These are phyloP conservation scores for Raffaelea arxii DNA, from an alignment of 2,329 filamentous ascomycete species.

Conservation along the genomic window DNA sequence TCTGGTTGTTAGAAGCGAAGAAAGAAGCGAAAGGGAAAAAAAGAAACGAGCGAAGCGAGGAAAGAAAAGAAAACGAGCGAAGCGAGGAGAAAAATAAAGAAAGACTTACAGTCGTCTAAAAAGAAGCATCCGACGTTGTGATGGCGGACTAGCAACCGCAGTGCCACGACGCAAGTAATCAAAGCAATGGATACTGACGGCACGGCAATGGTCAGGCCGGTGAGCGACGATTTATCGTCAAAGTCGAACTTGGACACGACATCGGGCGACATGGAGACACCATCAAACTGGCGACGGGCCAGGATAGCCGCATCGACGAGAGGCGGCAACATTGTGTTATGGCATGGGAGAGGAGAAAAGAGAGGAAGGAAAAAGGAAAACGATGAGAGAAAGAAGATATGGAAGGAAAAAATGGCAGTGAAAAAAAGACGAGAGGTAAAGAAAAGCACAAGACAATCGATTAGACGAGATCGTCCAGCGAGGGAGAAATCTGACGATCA, in stretches of 20 bases:
- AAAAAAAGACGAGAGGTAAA: no score
- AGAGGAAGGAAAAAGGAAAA: not conserved
- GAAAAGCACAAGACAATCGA: no score
- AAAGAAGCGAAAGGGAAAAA: not conserved
- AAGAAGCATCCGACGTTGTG: conserved; percentile 13
- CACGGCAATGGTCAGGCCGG: conserved; percentile 9
- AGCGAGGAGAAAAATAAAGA: no score
- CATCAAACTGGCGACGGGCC: not conserved
- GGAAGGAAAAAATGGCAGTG: no score
- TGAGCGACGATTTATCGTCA: conserved; percentile 12
- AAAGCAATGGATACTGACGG: conserved; percentile 13
- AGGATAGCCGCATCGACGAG: not conserved
- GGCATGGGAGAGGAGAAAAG: no score
- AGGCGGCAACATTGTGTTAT: not conserved
- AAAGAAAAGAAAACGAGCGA: not conserved
- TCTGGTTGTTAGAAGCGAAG: not conserved
- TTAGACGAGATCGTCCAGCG: no score
- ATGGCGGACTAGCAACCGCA: conserved; percentile 13
- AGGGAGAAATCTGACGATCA: no score
- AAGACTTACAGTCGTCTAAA: conserved; percentile 13
- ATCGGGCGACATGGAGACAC: conserved; percentile 5
- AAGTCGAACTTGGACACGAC: conserved; percentile 13
- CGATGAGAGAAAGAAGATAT: no score
- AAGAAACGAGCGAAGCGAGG: not conserved
- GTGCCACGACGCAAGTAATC: conserved; percentile 11